Percentiles rank a stretch among this genome's conserved stretches.
Evolutionary conservation across 257 asterid species (phyloP).

Genomic region (Mitragyna speciosa): DNA sequence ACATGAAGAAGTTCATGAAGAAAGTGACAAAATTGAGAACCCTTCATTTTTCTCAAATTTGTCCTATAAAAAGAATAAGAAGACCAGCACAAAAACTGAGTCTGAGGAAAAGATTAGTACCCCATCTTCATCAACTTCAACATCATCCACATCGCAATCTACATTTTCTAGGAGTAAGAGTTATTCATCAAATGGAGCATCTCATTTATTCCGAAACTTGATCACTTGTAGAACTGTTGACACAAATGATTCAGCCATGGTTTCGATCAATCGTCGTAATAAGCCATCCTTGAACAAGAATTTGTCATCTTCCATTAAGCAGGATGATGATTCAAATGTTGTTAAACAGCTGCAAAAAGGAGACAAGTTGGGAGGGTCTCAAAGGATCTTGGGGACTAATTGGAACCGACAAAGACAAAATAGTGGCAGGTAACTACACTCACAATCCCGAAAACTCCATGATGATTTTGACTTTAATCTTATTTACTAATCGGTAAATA

Average conservation of each 20-base stretch:
- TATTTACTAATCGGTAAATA: neutral
- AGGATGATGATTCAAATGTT: constrained; percentile 9
- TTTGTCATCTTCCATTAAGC: neutral
- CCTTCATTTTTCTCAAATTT: constrained; percentile 22
- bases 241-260: constrained; percentile 59
- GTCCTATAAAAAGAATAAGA: constrained; percentile 41
- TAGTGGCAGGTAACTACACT: constrained; percentile 38
- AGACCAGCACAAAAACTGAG: constrained; percentile 19
- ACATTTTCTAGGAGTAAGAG: constrained; percentile 43
- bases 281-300: constrained; percentile 16
- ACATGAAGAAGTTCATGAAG: constrained; percentile 26
- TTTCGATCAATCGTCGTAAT: constrained; percentile 31
- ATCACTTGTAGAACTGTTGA: constrained; percentile 68
- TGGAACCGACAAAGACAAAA: constrained; percentile 51
- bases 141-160: constrained; percentile 6
- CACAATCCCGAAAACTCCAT: no score
- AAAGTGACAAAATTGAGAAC: constrained; percentile 20
- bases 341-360: constrained; percentile 38
- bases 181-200: constrained; percentile 33
- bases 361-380: constrained; percentile 63
- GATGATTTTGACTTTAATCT: neutral
- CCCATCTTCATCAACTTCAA: neutral
- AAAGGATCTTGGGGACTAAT: constrained; percentile 57
- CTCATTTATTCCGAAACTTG: constrained; percentile 52
- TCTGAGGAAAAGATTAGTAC: constrained; percentile 26